These are phyloP conservation scores for Anthracocystis walkeri DNA, from an alignment of 1,284 basidiomycete species.

Conservation along the genomic window DNA sequence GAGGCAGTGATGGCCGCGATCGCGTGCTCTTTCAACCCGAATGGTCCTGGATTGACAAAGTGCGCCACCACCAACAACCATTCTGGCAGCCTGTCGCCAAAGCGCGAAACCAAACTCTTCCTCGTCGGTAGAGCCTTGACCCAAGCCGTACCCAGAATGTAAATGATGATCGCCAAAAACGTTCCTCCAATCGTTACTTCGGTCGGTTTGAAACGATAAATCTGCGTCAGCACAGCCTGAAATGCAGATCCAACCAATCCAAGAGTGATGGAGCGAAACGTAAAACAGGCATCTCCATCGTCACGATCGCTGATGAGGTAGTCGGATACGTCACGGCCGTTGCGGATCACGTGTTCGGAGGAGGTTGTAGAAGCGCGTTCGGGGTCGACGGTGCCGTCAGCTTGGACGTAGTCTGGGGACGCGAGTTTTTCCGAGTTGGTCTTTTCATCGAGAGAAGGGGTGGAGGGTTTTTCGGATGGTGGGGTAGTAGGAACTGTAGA, in stretches of 20 bases:
- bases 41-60: constrained; percentile 75
- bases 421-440: not conserved
- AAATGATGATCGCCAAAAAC: constrained; percentile 76
- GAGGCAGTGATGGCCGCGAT: constrained; percentile 76
- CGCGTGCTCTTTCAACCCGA: constrained; percentile 76
- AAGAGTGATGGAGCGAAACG: constrained; percentile 75
- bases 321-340: constrained; percentile 74
- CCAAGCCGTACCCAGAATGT: constrained; percentile 74
- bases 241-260: constrained; percentile 76
- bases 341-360: constrained; percentile 20
- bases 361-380: not conserved
- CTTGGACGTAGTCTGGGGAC: not conserved
- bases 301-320: constrained; percentile 76
- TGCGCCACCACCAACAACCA: constrained; percentile 71
- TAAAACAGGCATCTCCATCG: constrained; percentile 75
- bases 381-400: not conserved
- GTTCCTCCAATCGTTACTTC: constrained; percentile 74
- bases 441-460: constrained; percentile 1
- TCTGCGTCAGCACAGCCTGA: constrained; percentile 72
- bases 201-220: constrained; percentile 75
- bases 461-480: constrained; percentile 5
- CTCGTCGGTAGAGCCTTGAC: constrained; percentile 66
- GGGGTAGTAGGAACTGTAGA: not conserved
- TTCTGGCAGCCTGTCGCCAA: constrained; percentile 49
- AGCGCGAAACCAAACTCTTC: constrained; percentile 66